Base-by-base conservation (phyloP, 306 rosid species). In the Spatholobus suberectus region DNA sequence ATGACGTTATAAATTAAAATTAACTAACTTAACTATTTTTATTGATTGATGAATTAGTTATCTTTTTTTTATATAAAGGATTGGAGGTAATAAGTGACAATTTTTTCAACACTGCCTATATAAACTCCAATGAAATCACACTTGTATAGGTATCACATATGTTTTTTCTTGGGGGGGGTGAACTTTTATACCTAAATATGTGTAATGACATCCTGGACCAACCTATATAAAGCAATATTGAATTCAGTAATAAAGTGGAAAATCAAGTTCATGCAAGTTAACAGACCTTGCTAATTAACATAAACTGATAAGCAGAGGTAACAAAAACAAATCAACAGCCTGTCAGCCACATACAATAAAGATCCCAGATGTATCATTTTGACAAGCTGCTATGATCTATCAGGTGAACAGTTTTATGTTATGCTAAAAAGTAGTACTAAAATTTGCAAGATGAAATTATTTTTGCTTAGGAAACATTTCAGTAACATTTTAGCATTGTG, bases 341-440 rank as follows among this genome's bases (percentile, higher is more conserved):
- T 3, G 14, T 34, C 26, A 67, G 38, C 63, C 71, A 8, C 65
- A 29, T 26, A 66, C 67, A 61, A 17, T 23, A 23, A 17, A 63
- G 76, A 75, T 75, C n/a, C 63, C 78, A 58, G 58, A 82, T 69
- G 54, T 6, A 24, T 55, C 13, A 76, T 41, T n/a, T 61, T 32
- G 46, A 83, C 54, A 76, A 77, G 43, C 44, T 24, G 17, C 55
- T 32, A 35, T 52, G 40, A 66, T 75, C 38, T 26, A 65, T 52
- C 15, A 65, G 26, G 69, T n/a, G 40, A 75, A 66, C 35, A 9
- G 23, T 32, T 59, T 72, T 63, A 10, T 81, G n/a, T 52, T 23
- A 37, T 66, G 59, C 41, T 43, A 38, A 77, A 49, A 79, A 55
- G 6, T 58, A 14, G 20, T 27, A 70, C 4, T 21, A 29, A 38